Percentiles rank a stretch among this genome's conserved stretches.
Conservation (phyloP, 345 rosid genomes). For the Cardiospermum halicacabum region DNA sequence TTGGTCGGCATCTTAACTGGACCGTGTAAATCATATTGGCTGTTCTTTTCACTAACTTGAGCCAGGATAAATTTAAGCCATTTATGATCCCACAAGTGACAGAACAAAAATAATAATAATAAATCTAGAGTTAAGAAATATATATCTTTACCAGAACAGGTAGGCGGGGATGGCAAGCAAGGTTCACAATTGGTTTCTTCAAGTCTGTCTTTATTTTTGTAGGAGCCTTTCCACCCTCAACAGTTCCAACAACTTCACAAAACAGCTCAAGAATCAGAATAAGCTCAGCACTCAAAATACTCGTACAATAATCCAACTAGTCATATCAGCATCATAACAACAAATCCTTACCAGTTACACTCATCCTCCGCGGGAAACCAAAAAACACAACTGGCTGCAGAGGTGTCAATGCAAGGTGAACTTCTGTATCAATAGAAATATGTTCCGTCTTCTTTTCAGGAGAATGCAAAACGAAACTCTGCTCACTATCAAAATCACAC, state of each 20-base stretch:
- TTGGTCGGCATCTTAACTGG: background rate
- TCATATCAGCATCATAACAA: background rate
- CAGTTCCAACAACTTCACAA: constrained; percentile 91
- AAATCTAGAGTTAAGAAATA: constrained; percentile 4
- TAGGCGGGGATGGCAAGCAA: constrained; percentile 98
- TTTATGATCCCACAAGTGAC: constrained; percentile 3
- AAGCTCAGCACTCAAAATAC: background rate
- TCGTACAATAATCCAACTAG: background rate
- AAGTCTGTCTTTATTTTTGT: constrained; percentile 94
- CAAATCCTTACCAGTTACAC: constrained; percentile 66
- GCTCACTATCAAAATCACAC: constrained; percentile 91
- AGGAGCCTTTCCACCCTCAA: constrained; percentile 92
- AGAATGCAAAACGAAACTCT: constrained; percentile 89
- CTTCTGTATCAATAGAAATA: constrained; percentile 72
- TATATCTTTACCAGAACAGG: constrained; percentile 69
- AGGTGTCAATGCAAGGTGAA: constrained; percentile 95
- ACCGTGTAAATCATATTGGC: background rate
- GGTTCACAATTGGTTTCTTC: constrained; percentile 89
- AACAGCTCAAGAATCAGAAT: constrained; percentile 14
- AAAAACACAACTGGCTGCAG: constrained; percentile 94
- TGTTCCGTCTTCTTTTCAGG: constrained; percentile 84
- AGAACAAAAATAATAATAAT: background rate
- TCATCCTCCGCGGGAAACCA: constrained; percentile 88
- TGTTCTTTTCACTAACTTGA: background rate
- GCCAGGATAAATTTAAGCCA: background rate